Conservation (phyloP, 306 rosid species). For the Macrotyloma uniflorum region DNA sequence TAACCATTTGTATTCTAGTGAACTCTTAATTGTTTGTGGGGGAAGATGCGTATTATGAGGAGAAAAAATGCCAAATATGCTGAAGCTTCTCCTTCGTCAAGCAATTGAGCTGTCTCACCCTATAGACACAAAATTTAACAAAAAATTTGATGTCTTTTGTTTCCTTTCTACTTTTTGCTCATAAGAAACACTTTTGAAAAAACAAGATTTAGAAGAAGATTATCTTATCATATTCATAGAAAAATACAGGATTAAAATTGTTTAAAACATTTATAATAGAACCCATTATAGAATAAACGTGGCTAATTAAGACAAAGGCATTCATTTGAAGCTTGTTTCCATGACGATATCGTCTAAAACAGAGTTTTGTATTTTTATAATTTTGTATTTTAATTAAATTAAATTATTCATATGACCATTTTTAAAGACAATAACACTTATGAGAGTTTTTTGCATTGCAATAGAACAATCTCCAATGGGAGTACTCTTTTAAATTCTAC, state of each 20-base stretch:
- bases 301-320: not conserved
- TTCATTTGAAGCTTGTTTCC: not conserved
- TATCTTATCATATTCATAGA: not conserved
- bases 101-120: not conserved
- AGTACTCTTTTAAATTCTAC: too few relatives aligned
- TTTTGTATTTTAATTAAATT: not conserved
- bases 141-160: not conserved
- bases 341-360: not conserved
- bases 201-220: not conserved
- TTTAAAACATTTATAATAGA: not conserved
- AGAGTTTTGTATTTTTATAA: not conserved
- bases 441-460: too few relatives aligned
- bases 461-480: too few relatives aligned
- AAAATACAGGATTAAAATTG: not conserved
- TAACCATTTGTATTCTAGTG: conserved; percentile 26
- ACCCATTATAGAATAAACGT: not conserved
- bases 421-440: too few relatives aligned
- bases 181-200: not conserved
- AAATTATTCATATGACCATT: too few relatives aligned
- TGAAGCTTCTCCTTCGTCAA: not conserved
- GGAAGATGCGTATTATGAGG: conserved; percentile 15
- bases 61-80: conserved; percentile 13
- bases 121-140: not conserved
- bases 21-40: conserved; percentile 13
- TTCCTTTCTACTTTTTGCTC: not conserved